Evolutionary conservation across 2,329 filamentous ascomycete species (phyloP).

Genomic region (Fusarium heterosporum): DNA sequence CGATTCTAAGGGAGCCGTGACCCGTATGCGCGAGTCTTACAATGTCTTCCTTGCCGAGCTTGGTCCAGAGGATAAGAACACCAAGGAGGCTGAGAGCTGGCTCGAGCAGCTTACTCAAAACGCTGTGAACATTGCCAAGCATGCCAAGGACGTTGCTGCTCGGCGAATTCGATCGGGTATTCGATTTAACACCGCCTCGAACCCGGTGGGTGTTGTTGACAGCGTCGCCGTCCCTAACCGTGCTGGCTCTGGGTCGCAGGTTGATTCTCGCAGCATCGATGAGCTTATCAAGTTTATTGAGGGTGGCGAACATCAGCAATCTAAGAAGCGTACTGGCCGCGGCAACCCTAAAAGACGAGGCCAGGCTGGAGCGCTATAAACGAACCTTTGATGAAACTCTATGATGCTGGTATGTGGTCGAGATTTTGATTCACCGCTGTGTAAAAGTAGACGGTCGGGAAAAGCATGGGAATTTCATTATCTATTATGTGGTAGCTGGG

Average conservation of each 20-base stretch:
- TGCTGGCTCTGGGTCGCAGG: conserved; percentile 48
- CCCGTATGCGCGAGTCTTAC: conserved; percentile 95
- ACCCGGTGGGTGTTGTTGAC: conserved; percentile 38
- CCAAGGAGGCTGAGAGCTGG: conserved; percentile 97
- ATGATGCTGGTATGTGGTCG: conserved; percentile 29
- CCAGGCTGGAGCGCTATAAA: conserved; percentile 41
- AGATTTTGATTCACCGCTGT: conserved; percentile 33
- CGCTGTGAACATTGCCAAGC: conserved; percentile 93
- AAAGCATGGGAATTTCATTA: conserved; percentile 36
- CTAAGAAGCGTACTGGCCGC: conserved; percentile 67
- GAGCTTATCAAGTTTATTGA: conserved; percentile 96
- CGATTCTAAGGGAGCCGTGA: conserved; percentile 90
- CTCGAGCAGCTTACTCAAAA: conserved; percentile 96
- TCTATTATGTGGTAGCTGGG: conserved; percentile 31
- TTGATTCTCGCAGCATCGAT: conserved; percentile 88
- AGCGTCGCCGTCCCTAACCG: conserved; percentile 51
- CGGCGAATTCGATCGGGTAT: conserved; percentile 78
- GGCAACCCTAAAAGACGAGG: conserved; percentile 69
- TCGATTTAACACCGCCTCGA: conserved; percentile 65
- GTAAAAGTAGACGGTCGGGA: conserved; percentile 36
- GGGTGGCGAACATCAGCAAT: conserved; percentile 69
- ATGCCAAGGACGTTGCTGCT: conserved; percentile 86
- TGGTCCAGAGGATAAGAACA: conserved; percentile 93
- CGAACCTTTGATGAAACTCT: conserved; percentile 22
- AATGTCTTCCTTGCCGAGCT: conserved; percentile 92